phyloP scores from a whole-genome alignment of 1,139 yeast genomes.

The Lodderomyces margitis region DNA sequence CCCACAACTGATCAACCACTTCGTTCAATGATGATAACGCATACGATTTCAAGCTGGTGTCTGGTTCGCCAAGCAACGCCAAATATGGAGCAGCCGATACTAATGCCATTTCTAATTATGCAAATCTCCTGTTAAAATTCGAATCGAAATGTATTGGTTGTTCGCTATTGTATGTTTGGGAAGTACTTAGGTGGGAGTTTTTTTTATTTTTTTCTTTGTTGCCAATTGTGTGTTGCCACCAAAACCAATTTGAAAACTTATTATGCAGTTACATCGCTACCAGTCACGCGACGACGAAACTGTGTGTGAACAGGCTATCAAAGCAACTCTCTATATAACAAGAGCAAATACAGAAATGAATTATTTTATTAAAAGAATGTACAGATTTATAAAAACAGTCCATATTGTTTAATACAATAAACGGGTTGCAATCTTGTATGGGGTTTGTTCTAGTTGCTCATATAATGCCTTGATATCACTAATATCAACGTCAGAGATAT shows the following conservation, averaged over 20 bases:
- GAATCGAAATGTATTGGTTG: neutral
- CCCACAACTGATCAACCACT: slow-evolving; percentile 92
- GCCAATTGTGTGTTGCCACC: slow-evolving; percentile 3
- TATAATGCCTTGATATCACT: slow-evolving; percentile 82
- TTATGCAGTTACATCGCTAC: neutral
- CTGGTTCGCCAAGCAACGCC: slow-evolving; percentile 84
- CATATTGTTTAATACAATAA: slow-evolving; percentile 61
- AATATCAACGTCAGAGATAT: slow-evolving; percentile 80
- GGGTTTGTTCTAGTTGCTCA: slow-evolving; percentile 85
- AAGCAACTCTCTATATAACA: neutral
- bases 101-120: slow-evolving; percentile 45
- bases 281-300: neutral
- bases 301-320: too few relatives aligned
- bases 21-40: slow-evolving; percentile 81
- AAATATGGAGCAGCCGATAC: slow-evolving; percentile 87
- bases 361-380: slow-evolving; percentile 2
- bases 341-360: neutral
- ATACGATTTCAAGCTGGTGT: slow-evolving; percentile 71
- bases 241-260: neutral
- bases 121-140: neutral
- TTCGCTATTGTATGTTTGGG: neutral
- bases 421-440: slow-evolving; percentile 89
- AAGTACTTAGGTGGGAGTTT: neutral
- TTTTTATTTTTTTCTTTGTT: slow-evolving; percentile 1
- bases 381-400: slow-evolving; percentile 1